phyloP scores from a whole-genome alignment of 202 grass and related monocot genomes.

The Schoenoplectus tabernaemontani region DNA sequence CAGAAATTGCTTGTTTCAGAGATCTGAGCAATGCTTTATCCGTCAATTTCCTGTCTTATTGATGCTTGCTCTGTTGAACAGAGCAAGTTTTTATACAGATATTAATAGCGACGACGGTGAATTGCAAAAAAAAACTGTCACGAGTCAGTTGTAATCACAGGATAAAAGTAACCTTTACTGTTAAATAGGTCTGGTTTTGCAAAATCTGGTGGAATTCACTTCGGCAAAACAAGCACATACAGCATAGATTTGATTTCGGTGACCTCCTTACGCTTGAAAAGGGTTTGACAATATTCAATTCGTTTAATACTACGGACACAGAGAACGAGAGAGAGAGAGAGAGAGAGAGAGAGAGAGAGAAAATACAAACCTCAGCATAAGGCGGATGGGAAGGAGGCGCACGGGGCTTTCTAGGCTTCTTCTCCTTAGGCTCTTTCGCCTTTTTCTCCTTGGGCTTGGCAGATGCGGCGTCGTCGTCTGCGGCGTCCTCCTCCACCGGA shows the following conservation, averaged over 20 bases:
- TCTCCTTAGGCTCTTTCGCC: conserved; percentile 47
- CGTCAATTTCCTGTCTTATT: neutral
- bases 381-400: conserved; percentile 31
- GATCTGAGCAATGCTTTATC: neutral
- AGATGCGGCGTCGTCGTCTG: neutral
- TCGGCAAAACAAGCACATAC: neutral
- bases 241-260: neutral
- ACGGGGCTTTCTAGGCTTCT: conserved; percentile 47
- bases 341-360: neutral
- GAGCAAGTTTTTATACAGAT: neutral
- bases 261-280: neutral
- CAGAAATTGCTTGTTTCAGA: neutral
- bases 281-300: neutral
- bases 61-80: neutral
- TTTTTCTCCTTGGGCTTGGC: conserved; percentile 36
- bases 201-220: neutral
- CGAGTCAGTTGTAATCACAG: neutral
- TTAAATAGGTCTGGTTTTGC: neutral
- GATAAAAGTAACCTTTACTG: neutral
- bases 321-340: neutral
- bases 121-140: neutral
- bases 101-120: neutral
- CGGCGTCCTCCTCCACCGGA: conserved; percentile 20
- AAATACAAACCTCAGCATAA: conserved; percentile 50
- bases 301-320: neutral